Evolutionary conservation across 345 rosid species (phyloP).

Genomic region (Orychophragmus violaceus): DNA sequence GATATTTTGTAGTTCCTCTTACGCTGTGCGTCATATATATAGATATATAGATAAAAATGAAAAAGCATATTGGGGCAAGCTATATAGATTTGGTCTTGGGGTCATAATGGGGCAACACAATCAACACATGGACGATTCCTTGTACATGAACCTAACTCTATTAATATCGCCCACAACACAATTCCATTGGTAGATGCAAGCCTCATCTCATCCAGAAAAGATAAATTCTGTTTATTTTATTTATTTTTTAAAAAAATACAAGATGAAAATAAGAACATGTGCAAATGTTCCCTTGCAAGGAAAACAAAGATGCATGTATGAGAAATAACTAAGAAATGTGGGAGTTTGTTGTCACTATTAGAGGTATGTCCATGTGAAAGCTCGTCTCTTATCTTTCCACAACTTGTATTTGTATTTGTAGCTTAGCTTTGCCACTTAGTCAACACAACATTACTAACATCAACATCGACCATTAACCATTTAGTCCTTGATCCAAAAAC

Average conservation of each 20-base stretch:
- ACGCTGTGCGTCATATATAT: neutral
- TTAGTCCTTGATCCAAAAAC: slow-evolving; percentile 12
- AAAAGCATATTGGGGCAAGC: neutral
- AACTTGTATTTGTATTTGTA: slow-evolving; percentile 19
- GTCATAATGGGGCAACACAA: slow-evolving; percentile 19
- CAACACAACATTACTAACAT: slow-evolving; percentile 23
- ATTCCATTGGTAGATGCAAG: slow-evolving; percentile 6
- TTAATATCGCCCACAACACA: slow-evolving; percentile 12
- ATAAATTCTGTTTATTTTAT: neutral
- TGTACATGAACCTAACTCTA: slow-evolving; percentile 31
- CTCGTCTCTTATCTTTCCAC: slow-evolving; percentile 23
- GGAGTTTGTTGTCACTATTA: slow-evolving; percentile 27
- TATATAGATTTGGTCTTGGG: slow-evolving; percentile 9
- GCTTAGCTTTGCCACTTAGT: slow-evolving; percentile 23
- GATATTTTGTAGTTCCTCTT: neutral
- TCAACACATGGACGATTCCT: slow-evolving; percentile 32
- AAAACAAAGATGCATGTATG: slow-evolving; percentile 1
- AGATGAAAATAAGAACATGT: slow-evolving; percentile 19
- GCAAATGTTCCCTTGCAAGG: slow-evolving; percentile 26
- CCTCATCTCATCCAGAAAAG: slow-evolving; percentile 14
- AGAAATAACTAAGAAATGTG: slow-evolving; percentile 23
- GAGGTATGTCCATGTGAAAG: slow-evolving; percentile 27
- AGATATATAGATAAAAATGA: neutral
- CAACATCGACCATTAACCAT: slow-evolving; percentile 11
- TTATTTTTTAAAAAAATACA: neutral